A percentile compares a stretch with the other conserved stretches of the same genome.
phyloP scores from a whole-genome alignment of 352 stramenopile species.

The Thraustotheca clavata region DNA sequence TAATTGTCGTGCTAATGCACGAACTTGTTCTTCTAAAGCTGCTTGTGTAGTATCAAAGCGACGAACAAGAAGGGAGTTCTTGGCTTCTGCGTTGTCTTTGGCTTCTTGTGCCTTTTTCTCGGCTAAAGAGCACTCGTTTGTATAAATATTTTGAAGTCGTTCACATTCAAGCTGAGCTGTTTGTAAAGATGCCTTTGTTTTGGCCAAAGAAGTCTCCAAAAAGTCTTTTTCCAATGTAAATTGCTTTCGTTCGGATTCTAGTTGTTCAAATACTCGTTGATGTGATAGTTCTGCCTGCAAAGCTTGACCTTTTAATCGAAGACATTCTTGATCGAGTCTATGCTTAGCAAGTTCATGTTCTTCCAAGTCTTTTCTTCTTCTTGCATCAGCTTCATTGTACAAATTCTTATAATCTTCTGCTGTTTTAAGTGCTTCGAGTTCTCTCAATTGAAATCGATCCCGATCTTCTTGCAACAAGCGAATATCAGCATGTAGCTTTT shows the following conservation, averaged over 20 bases:
- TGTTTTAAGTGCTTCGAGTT: slow-evolving; percentile 46
- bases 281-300: slow-evolving; percentile 46
- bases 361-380: slow-evolving; percentile 54
- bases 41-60: neutral
- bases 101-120: neutral
- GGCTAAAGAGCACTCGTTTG: neutral
- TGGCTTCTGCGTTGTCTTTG: neutral
- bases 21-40: slow-evolving; percentile 26
- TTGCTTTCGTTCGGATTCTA: slow-evolving; percentile 39
- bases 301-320: slow-evolving; percentile 6
- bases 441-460: slow-evolving; percentile 48
- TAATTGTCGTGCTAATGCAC: slow-evolving; percentile 32
- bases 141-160: neutral
- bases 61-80: neutral
- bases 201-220: slow-evolving; percentile 28
- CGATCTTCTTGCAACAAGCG: slow-evolving; percentile 46
- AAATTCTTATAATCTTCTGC: slow-evolving; percentile 55
- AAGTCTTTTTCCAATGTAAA: slow-evolving; percentile 34
- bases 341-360: slow-evolving; percentile 33
- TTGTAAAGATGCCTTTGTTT: slow-evolving; percentile 27
- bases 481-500: slow-evolving; percentile 37
- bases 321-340: slow-evolving; percentile 22
- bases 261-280: slow-evolving; percentile 35
- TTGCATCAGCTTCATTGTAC: slow-evolving; percentile 58
- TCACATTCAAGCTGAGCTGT: slow-evolving; percentile 35